Evolutionary conservation across 805 yeast genomes (phyloP), one percentile per base, ranked within the genome.

Genomic region (Candida easanensis): DNA sequence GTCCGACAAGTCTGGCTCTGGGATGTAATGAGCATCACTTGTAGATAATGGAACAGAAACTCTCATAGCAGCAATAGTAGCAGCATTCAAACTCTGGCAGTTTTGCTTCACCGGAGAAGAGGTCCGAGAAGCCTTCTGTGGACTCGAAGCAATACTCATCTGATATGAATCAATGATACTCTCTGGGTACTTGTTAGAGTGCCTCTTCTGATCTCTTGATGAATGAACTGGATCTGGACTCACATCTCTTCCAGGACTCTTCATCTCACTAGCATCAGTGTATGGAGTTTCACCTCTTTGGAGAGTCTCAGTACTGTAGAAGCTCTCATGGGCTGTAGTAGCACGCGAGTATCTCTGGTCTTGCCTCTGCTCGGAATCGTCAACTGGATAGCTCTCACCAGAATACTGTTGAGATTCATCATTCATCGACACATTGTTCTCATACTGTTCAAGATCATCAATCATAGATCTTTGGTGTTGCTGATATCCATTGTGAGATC

Each of bases 91-190:
- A 26, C 49, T 43, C 10, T 18, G 33, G 13, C 32, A 40, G 13
- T 21, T 17, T 11, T 20, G 17, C 27, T 28, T 39, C 2, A 21
- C 27, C 7, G 46, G 41, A 15, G 50, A 33, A 17, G 43, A 9
- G 14, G 33, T 36, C 4, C 22, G 33, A 6, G 42, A 33, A 9
- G 20, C 16, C 36, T 39, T 43, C 20, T 39, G 41, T 4, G 51
- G 48, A 20, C 44, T 41, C 8, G 44, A 40, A 20, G 36, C 23
- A 9, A n/a, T 37, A 18, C 49, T 51, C 38, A 44, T 26, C 46
- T 43, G 44, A 17, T 56, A 56, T 3, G 53, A 44, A 20, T 56
- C 61, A 36, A 56, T 52, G 21, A 58, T 54, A 36, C 58, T 53
- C 5, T 51, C 57, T 10, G 60, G 53, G 38, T 54, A 54, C 42